phyloP scores from a whole-genome alignment of 306 rosid species.

The Fagus crenata region DNA sequence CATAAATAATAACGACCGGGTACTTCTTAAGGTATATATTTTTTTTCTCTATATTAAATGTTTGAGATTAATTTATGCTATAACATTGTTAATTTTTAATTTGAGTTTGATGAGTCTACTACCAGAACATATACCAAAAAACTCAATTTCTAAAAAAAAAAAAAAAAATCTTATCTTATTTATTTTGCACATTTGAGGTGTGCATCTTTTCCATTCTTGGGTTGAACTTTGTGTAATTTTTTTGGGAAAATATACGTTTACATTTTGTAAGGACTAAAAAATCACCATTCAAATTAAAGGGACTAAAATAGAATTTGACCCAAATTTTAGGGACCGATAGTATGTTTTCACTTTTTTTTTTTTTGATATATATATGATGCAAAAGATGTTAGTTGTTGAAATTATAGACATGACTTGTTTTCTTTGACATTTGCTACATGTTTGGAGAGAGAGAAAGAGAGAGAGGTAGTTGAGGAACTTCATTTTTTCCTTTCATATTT shows the following conservation, averaged over 20 bases:
- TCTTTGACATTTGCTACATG: no score
- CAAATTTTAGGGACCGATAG: no score
- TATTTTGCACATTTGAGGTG: neutral
- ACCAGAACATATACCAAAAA: neutral
- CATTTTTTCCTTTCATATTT: neutral
- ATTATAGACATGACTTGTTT: no score
- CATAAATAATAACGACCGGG: conserved; percentile 86
- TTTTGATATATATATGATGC: neutral
- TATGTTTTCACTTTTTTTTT: neutral
- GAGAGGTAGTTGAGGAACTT: neutral
- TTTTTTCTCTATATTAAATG: neutral
- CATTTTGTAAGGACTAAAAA: no score
- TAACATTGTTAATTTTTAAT: neutral
- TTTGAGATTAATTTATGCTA: neutral
- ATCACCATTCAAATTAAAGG: no score
- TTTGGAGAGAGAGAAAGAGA: no score
- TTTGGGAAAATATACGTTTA: no score
- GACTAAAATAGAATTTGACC: no score
- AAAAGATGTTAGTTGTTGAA: neutral
- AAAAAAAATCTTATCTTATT: neutral
- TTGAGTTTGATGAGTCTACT: neutral
- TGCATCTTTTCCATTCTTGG: neutral
- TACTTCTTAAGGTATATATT: conserved; percentile 75
- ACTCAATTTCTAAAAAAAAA: neutral
- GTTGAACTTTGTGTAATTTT: neutral